These are phyloP conservation scores for Petasospora fabianii DNA, from an alignment of 1,139 yeast genomes.

Conservation along the genomic window DNA sequence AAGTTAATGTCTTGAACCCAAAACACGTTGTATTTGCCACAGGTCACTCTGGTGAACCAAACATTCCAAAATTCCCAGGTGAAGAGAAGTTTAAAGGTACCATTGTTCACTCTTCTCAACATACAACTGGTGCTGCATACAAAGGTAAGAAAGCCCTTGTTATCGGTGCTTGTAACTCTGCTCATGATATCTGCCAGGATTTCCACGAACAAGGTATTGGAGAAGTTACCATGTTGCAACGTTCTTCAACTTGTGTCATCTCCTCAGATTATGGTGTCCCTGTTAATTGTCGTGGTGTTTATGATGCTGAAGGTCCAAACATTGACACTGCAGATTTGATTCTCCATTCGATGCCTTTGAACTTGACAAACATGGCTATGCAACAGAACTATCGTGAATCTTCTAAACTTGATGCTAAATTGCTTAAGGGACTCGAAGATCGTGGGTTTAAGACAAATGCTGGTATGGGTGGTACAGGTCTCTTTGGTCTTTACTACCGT, in stretches of 20 bases:
- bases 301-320: constrained; percentile 36
- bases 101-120: constrained; percentile 39
- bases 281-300: constrained; percentile 32
- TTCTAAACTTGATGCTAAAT: constrained; percentile 31
- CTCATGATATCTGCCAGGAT: constrained; percentile 44
- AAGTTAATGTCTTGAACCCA: constrained; percentile 26
- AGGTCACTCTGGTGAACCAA: constrained; percentile 43
- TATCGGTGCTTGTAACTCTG: constrained; percentile 43
- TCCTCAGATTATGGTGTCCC: constrained; percentile 34
- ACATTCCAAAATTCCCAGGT: constrained; percentile 37
- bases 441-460: constrained; percentile 39
- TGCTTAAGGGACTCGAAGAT: constrained; percentile 31
- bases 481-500: constrained; percentile 37
- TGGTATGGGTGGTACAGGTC: constrained; percentile 43
- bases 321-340: constrained; percentile 37
- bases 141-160: constrained; percentile 40
- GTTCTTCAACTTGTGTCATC: constrained; percentile 42
- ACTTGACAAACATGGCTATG: constrained; percentile 32
- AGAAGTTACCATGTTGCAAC: constrained; percentile 40
- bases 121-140: constrained; percentile 38
- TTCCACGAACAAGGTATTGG: constrained; percentile 40
- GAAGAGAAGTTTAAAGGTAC: constrained; percentile 37
- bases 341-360: constrained; percentile 33
- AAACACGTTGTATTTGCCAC: constrained; percentile 39
- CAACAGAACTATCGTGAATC: constrained; percentile 34